Percentiles rank a stretch among this genome's conserved stretches.
Conservation (phyloP, 2,329 filamentous ascomycete species). For the Cyphellophora europaea region DNA sequence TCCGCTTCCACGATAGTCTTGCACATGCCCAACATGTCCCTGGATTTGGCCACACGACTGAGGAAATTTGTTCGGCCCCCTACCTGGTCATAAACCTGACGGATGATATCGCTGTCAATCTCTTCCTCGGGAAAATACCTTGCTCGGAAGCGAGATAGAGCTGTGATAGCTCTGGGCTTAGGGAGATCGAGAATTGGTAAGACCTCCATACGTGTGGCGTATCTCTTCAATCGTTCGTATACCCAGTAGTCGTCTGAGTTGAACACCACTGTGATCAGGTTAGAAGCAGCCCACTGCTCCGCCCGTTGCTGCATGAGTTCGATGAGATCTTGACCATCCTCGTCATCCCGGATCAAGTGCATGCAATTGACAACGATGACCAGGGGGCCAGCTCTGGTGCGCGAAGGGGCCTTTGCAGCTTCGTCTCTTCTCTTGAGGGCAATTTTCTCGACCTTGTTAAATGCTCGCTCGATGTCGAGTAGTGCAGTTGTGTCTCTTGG, state of each 20-base stretch:
- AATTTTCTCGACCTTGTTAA: constrained; percentile 97
- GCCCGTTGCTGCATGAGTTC: constrained; percentile 92
- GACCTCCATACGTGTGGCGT: constrained; percentile 91
- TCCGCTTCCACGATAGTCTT: constrained; percentile 61
- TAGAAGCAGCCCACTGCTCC: constrained; percentile 90
- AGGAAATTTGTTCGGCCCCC: constrained; percentile 84
- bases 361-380: constrained; percentile 93
- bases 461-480: constrained; percentile 87
- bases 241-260: constrained; percentile 99
- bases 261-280: constrained; percentile 80
- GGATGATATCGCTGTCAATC: constrained; percentile 44
- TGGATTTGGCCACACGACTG: constrained; percentile 78
- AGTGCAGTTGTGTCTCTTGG: constrained; percentile 86
- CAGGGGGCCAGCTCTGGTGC: constrained; percentile 47
- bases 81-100: constrained; percentile 74
- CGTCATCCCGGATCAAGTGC: constrained; percentile 82
- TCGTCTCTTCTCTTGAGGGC: constrained; percentile 55
- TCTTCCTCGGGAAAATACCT: constrained; percentile 63
- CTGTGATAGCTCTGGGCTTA: constrained; percentile 65
- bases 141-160: constrained; percentile 68
- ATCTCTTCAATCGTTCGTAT: constrained; percentile 85
- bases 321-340: constrained; percentile 84
- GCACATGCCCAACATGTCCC: constrained; percentile 71
- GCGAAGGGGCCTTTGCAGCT: neutral
- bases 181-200: constrained; percentile 75